Conservation (phyloP, 23 red algal species). For the Rhodosorus marinus region DNA sequence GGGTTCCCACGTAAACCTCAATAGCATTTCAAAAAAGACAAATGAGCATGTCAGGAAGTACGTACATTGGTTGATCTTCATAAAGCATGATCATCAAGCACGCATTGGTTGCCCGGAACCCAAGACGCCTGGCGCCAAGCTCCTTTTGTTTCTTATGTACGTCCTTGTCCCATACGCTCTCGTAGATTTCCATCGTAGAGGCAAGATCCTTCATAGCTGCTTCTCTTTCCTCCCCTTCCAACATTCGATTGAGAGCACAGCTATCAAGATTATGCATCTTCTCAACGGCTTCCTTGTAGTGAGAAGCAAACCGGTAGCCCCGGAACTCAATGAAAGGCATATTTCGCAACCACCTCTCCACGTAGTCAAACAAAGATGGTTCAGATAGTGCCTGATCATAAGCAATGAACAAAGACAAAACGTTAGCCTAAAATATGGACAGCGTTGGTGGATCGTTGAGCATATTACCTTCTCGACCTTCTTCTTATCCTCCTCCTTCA, state of each 20-base stretch:
- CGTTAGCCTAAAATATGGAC: too few species aligned
- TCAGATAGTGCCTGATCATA: conserved; percentile 49
- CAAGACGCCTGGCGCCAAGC: conserved; percentile 32
- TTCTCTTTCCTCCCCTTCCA: conserved; percentile 1
- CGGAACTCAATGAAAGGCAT: conserved; percentile 88
- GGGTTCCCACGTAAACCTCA: too few species aligned
- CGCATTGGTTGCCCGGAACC: conserved; percentile 70
- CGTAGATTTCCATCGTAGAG: conserved; percentile 38
- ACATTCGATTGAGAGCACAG: conserved; percentile 27
- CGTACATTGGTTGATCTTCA: conserved; percentile 80
- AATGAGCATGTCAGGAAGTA: too few species aligned
- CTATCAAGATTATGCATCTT: conserved; percentile 75
- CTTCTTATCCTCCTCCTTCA: conserved; percentile 39
- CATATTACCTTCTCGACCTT: conserved; percentile 39
- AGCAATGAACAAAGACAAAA: too few species aligned
- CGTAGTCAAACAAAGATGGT: conserved; percentile 75
- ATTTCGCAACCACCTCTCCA: conserved; percentile 79
- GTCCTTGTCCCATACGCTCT: conserved; percentile 60
- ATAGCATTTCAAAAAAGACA: too few species aligned
- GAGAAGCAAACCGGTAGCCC: conserved; percentile 72
- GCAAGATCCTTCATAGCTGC: conserved; percentile 29
- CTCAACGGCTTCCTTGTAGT: conserved; percentile 45
- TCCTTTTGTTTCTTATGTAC: conserved; percentile 62
- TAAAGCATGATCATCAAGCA: conserved; percentile 96
- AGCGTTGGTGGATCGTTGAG: too few species aligned